Base-by-base conservation (phyloP, 495 filamentous ascomycete species). In the Hypomontagnella submonticulosa region DNA sequence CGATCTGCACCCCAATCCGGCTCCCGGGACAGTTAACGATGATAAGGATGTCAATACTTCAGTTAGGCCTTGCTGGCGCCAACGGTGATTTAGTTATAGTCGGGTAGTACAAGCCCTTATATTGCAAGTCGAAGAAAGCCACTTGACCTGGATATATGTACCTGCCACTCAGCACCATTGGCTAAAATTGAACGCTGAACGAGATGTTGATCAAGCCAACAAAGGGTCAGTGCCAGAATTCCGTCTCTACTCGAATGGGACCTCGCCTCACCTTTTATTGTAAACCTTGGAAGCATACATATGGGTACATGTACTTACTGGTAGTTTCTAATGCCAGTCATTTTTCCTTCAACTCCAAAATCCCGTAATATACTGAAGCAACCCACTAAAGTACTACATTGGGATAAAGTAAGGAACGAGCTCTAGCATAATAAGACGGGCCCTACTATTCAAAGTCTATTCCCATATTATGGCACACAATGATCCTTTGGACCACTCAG, bases 1-100 rank as follows among this genome's bases (percentile, higher is more conserved):
- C 54, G 48, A 54, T 63, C 59, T 54, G 19, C 38, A 30, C 46
- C 48, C 19, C 19, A 46, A 57, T 62, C 58, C 42, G 58, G 58
- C 42, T 52, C 54, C 48, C 42, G 42, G 58, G 50, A 37, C 41
- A 44, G 36, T 48, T 19, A 48, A 44, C 27, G 37, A 20, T 13
- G 42, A 23, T 46, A 40, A 32, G 37, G 13, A 48, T 34, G 41
- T n/a, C 16, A 18, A 46, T 56, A 48, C 37, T 53, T 57, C 18
- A 57, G 53, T 42, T 15, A 15, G 42, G 37, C 20, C 19, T 41
- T 42, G 42, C 13, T 53, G 46, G 47, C 53, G 46, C 61, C 61
- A 57, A 57, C 44, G 51, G 27, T 20, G 37, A 63, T 40, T 51
- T 57, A 10, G 34, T 32, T n/a, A 30, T 41, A 44, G n/a, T n/a